Percentiles rank a stretch among this genome's conserved stretches.
Conservation (phyloP, 345 rosid species). For the Euphorbia peplus region DNA sequence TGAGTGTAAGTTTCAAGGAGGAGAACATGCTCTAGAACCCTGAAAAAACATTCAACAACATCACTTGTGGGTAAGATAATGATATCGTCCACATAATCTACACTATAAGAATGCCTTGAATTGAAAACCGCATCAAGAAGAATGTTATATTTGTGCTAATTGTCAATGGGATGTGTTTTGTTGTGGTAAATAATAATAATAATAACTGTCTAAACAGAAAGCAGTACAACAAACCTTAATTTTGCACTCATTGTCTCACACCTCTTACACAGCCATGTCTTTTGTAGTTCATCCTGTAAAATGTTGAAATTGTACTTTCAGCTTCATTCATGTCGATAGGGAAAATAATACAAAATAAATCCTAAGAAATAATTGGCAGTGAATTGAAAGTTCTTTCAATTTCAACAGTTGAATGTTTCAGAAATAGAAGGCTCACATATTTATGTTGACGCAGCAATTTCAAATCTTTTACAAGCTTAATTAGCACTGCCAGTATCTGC, state of each 20-base stretch:
- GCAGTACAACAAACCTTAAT: slow-evolving; percentile 55
- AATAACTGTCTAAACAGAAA: background rate
- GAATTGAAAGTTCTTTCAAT: background rate
- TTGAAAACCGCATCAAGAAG: background rate
- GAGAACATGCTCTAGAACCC: slow-evolving; percentile 84
- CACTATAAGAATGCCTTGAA: background rate
- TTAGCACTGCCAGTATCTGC: slow-evolving; percentile 92
- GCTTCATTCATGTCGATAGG: slow-evolving; percentile 2
- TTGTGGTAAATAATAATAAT: background rate
- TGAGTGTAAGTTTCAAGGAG: slow-evolving; percentile 82
- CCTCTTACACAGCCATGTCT: slow-evolving; percentile 89
- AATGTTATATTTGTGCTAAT: background rate
- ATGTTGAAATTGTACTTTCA: slow-evolving; percentile 7
- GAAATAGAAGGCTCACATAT: slow-evolving; percentile 52
- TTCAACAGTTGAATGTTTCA: background rate
- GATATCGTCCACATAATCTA: background rate
- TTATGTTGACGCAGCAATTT: slow-evolving; percentile 91
- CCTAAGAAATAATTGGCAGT: background rate
- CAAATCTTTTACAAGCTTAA: slow-evolving; percentile 95
- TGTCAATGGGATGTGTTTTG: background rate
- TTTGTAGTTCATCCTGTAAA: slow-evolving; percentile 81
- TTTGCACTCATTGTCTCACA: slow-evolving; percentile 98
- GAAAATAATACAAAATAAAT: background rate
- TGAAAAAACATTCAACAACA: slow-evolving; percentile 21
- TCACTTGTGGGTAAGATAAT: background rate